These are phyloP conservation scores for Deakozyma indianensis DNA, from an alignment of 805 yeast genomes.

Conservation along the genomic window DNA sequence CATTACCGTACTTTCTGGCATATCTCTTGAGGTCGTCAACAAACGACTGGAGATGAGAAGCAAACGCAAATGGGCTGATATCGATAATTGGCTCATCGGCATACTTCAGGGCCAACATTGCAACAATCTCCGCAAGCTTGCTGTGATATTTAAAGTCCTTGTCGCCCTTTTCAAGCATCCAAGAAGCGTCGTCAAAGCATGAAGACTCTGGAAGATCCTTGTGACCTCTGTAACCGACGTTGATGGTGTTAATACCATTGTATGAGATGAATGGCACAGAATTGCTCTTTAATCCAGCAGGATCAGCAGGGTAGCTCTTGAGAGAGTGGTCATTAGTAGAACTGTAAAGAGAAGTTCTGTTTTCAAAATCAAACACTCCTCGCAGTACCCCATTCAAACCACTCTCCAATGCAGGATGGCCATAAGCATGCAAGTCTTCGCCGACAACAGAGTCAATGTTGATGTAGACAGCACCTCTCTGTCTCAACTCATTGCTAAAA, in stretches of 20 bases:
- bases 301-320: background rate
- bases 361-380: conserved; percentile 8
- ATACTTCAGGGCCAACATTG: conserved; percentile 40
- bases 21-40: conserved; percentile 11
- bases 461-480: conserved; percentile 54
- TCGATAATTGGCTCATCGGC: conserved; percentile 71
- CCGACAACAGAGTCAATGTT: conserved; percentile 56
- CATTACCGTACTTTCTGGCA: conserved; percentile 9
- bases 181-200: conserved; percentile 50
- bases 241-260: background rate
- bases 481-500: conserved; percentile 35
- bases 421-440: conserved; percentile 35
- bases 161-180: conserved; percentile 39
- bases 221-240: conserved; percentile 24
- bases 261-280: background rate
- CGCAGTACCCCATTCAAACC: conserved; percentile 31
- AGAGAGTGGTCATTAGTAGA: conserved; percentile 13
- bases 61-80: conserved; percentile 35
- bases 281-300: background rate
- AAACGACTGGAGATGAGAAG: conserved; percentile 33
- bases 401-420: conserved; percentile 47
- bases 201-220: conserved; percentile 23
- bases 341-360: conserved; percentile 11
- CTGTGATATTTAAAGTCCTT: conserved; percentile 40
- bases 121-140: conserved; percentile 40